phyloP scores from a whole-genome alignment of 2,329 filamentous ascomycete species.

The Xylariales sp. region DNA sequence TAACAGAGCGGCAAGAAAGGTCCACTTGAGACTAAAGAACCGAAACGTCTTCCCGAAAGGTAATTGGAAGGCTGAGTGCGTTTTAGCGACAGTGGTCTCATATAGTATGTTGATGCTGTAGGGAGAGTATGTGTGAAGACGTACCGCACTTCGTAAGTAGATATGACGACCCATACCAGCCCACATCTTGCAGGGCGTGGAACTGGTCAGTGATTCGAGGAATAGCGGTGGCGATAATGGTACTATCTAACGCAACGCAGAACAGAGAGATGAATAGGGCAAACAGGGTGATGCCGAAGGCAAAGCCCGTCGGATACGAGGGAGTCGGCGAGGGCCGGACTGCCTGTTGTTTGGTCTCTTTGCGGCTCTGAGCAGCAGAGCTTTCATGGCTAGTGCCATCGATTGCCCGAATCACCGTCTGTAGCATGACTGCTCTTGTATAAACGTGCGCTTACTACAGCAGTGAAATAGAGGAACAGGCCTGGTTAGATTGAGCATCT shows the following conservation, averaged over 20 bases:
- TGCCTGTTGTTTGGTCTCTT: no score
- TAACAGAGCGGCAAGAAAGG: slow-evolving; percentile 30
- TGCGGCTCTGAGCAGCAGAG: no score
- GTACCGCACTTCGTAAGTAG: slow-evolving; percentile 43
- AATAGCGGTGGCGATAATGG: slow-evolving; percentile 44
- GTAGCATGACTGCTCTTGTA: no score
- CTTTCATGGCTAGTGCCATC: no score
- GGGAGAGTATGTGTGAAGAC: not conserved
- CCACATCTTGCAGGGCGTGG: slow-evolving; percentile 43
- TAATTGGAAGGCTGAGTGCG: not conserved
- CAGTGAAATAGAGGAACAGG: no score
- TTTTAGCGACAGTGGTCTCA: no score
- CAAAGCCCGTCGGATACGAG: no score
- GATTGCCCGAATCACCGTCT: no score
- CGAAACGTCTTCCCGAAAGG: slow-evolving; percentile 44
- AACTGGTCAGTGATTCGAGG: slow-evolving; percentile 47
- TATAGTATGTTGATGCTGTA: no score
- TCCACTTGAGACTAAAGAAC: slow-evolving; percentile 42
- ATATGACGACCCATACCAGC: slow-evolving; percentile 48
- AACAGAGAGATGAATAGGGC: slow-evolving; percentile 8
- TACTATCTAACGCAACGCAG: slow-evolving; percentile 15
- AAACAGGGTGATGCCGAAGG: not conserved
- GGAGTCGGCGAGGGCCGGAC: no score
- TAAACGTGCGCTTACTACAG: no score
- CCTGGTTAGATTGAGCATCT: no score